Percentiles rank a stretch among this genome's conserved stretches.
phyloP scores from a whole-genome alignment of 331 rosid species.

The Malus hybrid region DNA sequence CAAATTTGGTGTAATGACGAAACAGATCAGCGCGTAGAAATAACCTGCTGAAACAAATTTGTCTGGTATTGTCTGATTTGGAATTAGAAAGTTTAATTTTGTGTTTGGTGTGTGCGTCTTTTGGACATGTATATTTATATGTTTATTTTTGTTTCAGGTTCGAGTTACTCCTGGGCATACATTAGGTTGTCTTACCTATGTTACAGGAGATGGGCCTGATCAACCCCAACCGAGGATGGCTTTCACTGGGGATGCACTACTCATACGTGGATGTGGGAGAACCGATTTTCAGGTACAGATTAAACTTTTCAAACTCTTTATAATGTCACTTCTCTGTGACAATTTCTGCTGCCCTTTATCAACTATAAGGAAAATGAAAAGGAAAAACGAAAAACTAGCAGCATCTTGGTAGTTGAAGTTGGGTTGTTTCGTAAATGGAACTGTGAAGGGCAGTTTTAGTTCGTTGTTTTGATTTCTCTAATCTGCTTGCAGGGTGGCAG shows the following conservation, averaged over 20 bases:
- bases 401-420: background rate
- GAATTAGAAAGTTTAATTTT: background rate
- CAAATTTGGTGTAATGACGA: background rate
- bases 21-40: background rate
- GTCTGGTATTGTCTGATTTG: background rate
- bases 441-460: background rate
- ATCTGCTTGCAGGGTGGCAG: conserved; percentile 82
- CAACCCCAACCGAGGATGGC: conserved; percentile 87
- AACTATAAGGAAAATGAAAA: background rate
- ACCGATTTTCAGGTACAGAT: conserved; percentile 86
- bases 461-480: conserved; percentile 7
- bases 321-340: background rate
- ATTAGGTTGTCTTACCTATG: conserved; percentile 78
- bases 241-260: conserved; percentile 79
- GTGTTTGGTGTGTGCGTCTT: background rate
- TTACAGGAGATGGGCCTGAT: conserved; percentile 75
- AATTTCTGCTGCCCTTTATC: background rate
- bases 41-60: background rate
- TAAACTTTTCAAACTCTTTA: background rate
- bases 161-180: conserved; percentile 97
- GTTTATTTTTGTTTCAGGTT: conserved; percentile 37
- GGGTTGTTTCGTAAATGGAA: background rate
- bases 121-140: background rate
- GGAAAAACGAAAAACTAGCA: background rate
- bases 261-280: conserved; percentile 94